Evolutionary conservation across 176 grass and related monocot genomes (phyloP).

Genomic region (Ananas comosus): DNA sequence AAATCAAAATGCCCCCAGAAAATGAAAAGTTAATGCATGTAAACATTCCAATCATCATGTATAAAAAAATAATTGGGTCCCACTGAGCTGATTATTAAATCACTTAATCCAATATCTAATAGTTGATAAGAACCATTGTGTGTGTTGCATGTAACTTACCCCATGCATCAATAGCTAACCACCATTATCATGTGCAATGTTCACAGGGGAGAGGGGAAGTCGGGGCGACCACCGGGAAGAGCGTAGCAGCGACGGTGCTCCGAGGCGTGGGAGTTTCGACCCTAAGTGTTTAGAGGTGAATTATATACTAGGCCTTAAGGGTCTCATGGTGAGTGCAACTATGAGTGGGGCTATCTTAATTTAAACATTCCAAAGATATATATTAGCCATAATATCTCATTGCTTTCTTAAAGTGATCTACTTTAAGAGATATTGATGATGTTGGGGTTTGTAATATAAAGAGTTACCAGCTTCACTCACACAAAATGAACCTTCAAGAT

Average conservation of each 20-base stretch:
- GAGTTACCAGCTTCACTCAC: not conserved
- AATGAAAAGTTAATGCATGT: not conserved
- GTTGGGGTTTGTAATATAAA: not conserved
- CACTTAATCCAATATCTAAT: not conserved
- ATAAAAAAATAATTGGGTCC: not conserved
- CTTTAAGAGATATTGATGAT: not conserved
- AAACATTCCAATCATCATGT: not conserved
- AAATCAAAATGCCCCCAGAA: not conserved
- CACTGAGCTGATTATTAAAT: not conserved
- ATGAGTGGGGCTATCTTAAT: not conserved
- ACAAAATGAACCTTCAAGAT: not conserved
- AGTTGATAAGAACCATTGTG: not conserved
- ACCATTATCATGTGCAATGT: slow-evolving; percentile 4
- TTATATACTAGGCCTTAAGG: not conserved
- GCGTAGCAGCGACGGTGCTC: slow-evolving; percentile 10
- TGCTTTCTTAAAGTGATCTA: not conserved
- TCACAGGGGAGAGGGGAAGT: slow-evolving; percentile 40
- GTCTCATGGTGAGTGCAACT: not conserved
- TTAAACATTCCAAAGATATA: not conserved
- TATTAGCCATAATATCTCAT: slow-evolving; percentile 1
- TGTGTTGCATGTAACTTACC: slow-evolving; percentile 1
- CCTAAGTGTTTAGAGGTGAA: not conserved
- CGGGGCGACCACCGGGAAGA: slow-evolving; percentile 43
- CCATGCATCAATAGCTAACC: slow-evolving; percentile 15
- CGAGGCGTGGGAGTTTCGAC: not conserved